Conservation (phyloP, 2,329 filamentous ascomycete species). For the Fusarium devonianum region DNA sequence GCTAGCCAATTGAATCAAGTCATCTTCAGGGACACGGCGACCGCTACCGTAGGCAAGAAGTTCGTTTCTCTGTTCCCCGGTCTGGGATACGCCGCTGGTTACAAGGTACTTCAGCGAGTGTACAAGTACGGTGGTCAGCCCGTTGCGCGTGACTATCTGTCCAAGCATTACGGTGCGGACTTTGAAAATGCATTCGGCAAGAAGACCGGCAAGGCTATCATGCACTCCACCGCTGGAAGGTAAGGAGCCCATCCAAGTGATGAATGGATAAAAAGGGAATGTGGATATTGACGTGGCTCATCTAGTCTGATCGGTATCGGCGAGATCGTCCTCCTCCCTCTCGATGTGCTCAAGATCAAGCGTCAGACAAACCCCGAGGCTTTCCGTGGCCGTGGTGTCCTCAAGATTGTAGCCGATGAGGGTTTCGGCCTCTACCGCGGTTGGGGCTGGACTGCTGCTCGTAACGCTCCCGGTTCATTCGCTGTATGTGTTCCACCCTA, state of each 20-base stretch:
- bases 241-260: constrained; percentile 48
- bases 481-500: constrained; percentile 67
- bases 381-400: constrained; percentile 89
- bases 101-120: constrained; percentile 95
- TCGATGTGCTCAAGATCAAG: constrained; percentile 99
- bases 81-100: constrained; percentile 94
- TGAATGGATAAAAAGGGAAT: background rate
- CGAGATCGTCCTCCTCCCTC: constrained; percentile 91
- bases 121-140: constrained; percentile 99
- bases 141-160: constrained; percentile 88
- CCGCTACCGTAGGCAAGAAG: constrained; percentile 73
- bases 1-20: constrained; percentile 79
- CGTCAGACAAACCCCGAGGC: constrained; percentile 98
- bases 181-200: constrained; percentile 94
- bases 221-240: constrained; percentile 96
- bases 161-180: constrained; percentile 76
- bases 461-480: constrained; percentile 96
- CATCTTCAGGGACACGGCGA: constrained; percentile 90
- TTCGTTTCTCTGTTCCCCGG: constrained; percentile 97
- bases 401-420: constrained; percentile 91
- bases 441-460: constrained; percentile 96
- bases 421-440: constrained; percentile 95
- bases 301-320: constrained; percentile 90
- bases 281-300: constrained; percentile 28
- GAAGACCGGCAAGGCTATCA: constrained; percentile 96